phyloP scores from a whole-genome alignment of 441 rosid species.

The Arabidopsis lyrata region DNA sequence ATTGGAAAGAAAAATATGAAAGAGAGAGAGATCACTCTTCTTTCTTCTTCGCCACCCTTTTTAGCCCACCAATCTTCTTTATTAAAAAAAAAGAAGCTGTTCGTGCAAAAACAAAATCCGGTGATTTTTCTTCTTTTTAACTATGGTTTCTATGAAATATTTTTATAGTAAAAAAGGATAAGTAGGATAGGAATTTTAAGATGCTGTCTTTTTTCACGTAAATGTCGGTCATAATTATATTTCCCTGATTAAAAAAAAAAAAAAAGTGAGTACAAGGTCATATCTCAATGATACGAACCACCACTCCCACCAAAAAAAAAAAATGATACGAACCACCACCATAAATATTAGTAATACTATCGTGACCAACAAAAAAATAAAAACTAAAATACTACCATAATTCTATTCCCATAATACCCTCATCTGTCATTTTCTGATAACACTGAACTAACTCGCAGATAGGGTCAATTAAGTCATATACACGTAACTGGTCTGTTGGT shows the following conservation, averaged over 20 bases:
- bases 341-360: constrained; percentile 33
- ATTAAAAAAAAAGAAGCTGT: background rate
- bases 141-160: background rate
- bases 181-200: background rate
- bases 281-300: too few species aligned
- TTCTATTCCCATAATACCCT: constrained; percentile 50
- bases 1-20: constrained; percentile 29
- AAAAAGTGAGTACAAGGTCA: constrained; percentile 75
- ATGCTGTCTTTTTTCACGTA: constrained; percentile 33
- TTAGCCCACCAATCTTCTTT: constrained; percentile 43
- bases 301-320: too few species aligned
- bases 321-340: constrained; percentile 82
- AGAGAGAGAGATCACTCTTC: constrained; percentile 48
- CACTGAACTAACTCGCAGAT: constrained; percentile 32
- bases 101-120: background rate
- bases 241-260: constrained; percentile 39
- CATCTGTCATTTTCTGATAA: constrained; percentile 22
- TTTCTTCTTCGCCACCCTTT: constrained; percentile 50
- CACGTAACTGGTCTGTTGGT: background rate
- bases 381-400: constrained; percentile 4
- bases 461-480: constrained; percentile 46
- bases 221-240: constrained; percentile 14
- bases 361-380: background rate
- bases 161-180: background rate
- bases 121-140: background rate